A percentile compares a stretch with the other conserved stretches of the same genome.
These are phyloP conservation scores for Irpex lacteus DNA, from an alignment of 1,284 basidiomycete genomes.

Conservation along the genomic window DNA sequence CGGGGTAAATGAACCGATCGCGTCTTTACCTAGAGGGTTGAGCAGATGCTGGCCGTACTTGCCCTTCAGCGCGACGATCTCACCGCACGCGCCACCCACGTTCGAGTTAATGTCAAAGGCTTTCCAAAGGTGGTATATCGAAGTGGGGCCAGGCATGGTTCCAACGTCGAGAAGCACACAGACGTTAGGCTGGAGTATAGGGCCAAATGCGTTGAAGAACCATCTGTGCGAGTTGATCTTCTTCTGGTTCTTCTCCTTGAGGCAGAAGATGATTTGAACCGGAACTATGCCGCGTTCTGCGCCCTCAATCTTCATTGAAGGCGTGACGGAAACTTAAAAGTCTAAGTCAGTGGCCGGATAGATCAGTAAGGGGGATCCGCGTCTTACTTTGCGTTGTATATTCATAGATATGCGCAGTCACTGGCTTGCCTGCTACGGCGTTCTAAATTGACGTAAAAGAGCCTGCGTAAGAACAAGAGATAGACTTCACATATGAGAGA, in stretches of 20 bases:
- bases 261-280: slow-evolving; percentile 91
- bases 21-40: slow-evolving; percentile 69
- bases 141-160: slow-evolving; percentile 86
- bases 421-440: slow-evolving; percentile 81
- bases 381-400: slow-evolving; percentile 84
- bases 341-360: slow-evolving; percentile 10
- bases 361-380: neutral
- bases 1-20: neutral
- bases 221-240: slow-evolving; percentile 94
- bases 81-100: slow-evolving; percentile 96
- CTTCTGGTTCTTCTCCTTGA: slow-evolving; percentile 92
- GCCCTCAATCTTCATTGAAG: slow-evolving; percentile 80
- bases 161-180: slow-evolving; percentile 95
- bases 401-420: slow-evolving; percentile 93
- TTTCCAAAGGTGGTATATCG: slow-evolving; percentile 96
- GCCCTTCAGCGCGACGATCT: slow-evolving; percentile 91
- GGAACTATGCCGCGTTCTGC: slow-evolving; percentile 81
- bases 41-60: slow-evolving; percentile 74
- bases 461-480: neutral
- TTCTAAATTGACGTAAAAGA: slow-evolving; percentile 43
- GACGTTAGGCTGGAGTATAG: slow-evolving; percentile 81
- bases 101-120: slow-evolving; percentile 96
- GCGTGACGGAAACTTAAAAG: slow-evolving; percentile 72
- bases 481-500: neutral
- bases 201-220: slow-evolving; percentile 89